These are phyloP conservation scores for Aspergillus spinulosporus DNA, from an alignment of 2,329 filamentous ascomycete species.

Conservation along the genomic window DNA sequence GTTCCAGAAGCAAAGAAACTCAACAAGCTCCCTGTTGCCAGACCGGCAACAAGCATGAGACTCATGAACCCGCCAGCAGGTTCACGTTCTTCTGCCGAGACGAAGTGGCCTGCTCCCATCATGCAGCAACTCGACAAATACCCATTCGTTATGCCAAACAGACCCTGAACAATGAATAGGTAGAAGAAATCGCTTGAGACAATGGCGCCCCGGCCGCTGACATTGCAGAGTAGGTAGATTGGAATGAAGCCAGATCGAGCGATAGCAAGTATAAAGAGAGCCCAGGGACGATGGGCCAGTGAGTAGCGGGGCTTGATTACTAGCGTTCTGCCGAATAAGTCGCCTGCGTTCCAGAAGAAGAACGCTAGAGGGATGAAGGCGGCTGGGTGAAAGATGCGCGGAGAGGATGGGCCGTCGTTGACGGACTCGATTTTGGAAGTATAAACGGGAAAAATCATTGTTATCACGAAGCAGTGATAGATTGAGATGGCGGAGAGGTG, in stretches of 20 bases:
- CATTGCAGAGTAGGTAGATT: conserved; percentile 86
- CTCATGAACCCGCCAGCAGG: conserved; percentile 94
- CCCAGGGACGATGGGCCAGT: conserved; percentile 62
- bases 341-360: conserved; percentile 90
- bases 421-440: conserved; percentile 67
- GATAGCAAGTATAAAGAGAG: conserved; percentile 68
- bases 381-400: conserved; percentile 64
- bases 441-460: conserved; percentile 96
- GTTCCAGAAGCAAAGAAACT: conserved; percentile 70
- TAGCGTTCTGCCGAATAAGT: conserved; percentile 72
- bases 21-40: conserved; percentile 81
- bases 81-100: conserved; percentile 78
- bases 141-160: conserved; percentile 83
- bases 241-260: conserved; percentile 72
- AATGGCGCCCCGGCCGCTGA: conserved; percentile 71
- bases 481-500: conserved; percentile 75
- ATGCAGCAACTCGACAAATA: conserved; percentile 85
- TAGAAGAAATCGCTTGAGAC: conserved; percentile 86
- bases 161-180: conserved; percentile 74
- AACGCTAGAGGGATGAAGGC: conserved; percentile 89
- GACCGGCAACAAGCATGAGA: conserved; percentile 78
- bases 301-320: conserved; percentile 60
- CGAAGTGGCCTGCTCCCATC: conserved; percentile 84
- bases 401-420: conserved; percentile 37
- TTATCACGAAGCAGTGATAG: conserved; percentile 75